Base-by-base conservation (phyloP, 2,329 filamentous ascomycete species). In the Pseudogymnoascus sp. region DNA sequence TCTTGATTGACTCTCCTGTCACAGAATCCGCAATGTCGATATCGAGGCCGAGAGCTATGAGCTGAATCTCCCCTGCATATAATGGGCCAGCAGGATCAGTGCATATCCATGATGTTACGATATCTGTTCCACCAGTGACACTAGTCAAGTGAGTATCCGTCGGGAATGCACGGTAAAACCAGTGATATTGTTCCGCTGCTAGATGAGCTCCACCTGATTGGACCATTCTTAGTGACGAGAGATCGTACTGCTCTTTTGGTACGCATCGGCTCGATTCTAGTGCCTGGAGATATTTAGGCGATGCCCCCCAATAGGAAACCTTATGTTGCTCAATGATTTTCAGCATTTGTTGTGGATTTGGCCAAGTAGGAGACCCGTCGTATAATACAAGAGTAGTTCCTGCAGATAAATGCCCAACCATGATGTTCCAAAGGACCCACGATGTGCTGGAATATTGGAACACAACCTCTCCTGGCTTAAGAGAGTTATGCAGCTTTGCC, bases 71-170 rank as follows among this genome's bases (percentile, higher is more conserved):
- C 28, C 78, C 78, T 0, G 75, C 71, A 63, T 78, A 73, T 0
- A 80, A 69, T 0, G 75, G 75, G 6, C 75, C 75, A 5, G 73
- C 72, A 0, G 76, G 76, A 63, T 78, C 76, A 30, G 72, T 74
- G n/a, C 76, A 75, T 63, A 77, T 71, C 64, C 75, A 76, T 1
- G 75, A 77, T 2, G 77, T 78, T 1, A 74, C 76, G 9, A 78
- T 74, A 61, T 81, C 79, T 0, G 79, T 81, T 8, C 79, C 79
- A 16, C 79, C 79, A 4, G 77, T 77, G 4, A 78, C 71, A 58
- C 69, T 75, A 22, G 74, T 76, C 4, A 80, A 70, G 66, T 75
- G 78, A 28, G 75, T 68, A 4, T 65, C 64, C 1, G 67, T 60
- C 5, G 72, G 76, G 65, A 77, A 79, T 33, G 70, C 72, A 22